Base-by-base conservation (phyloP, 78 protist species). In the Emiliania huxleyi region DNA sequence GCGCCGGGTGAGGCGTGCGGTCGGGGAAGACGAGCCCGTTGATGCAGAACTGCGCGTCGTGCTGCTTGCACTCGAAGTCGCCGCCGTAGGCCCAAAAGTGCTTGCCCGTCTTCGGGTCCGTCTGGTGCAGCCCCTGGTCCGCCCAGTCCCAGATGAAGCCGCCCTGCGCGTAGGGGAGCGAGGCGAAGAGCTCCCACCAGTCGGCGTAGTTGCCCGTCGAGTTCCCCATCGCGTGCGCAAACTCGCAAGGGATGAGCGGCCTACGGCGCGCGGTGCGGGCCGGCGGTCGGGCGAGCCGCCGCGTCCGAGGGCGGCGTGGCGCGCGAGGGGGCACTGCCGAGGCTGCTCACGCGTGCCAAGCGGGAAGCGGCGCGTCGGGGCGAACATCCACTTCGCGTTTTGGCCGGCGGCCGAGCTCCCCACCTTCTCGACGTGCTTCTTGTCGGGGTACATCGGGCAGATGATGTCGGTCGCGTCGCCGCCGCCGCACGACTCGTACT, bases 71-170 rank as follows among this genome's bases (percentile, higher is more conserved):
- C 29, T 37, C 91, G 22, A 48, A 92, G 91, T 85, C 94, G 44
- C 85, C 94, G 49, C 94, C 94, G 88, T 92, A 92, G 21, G 69
- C 94, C 94, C 94, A 92, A 4, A 35, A 25, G 42, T 15, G 26
- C 48, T 29, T 35, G 87, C 26, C 87, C 6, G 1, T 19, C 29
- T 22, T 21, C 6, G 87, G 69, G 35, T 0, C 55, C 35, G 48
- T 49, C 90, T 11, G 15, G 42, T 23, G 33, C n/a, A 92, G 81
- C 4, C 94, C 94, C 87, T 92, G 94, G 69, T 92, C 94, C 5
- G 33, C 69, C 91, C 91, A 92, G 87, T 92, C 94, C 94, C 94
- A 92, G 44, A 92, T 69, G 94, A 92, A 92, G 25, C 94, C 94
- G 33, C 94, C 94, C 87, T 85, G 91, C 37, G 21, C 21, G 69